Conservation (phyloP, 2,329 filamentous ascomycete species). For the Penicillium palitans region DNA sequence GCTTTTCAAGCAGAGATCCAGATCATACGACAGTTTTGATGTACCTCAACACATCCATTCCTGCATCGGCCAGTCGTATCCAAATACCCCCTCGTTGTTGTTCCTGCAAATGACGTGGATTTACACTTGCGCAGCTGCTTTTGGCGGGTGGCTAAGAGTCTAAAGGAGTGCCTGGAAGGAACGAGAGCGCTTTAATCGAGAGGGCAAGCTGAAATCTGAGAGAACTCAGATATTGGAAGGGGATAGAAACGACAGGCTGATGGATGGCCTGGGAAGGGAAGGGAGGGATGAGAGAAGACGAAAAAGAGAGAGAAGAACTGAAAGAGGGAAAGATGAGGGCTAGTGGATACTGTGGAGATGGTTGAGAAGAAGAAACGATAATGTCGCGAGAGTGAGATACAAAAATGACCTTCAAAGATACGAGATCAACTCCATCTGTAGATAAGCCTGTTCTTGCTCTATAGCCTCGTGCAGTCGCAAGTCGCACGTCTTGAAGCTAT, state of each 20-base stretch:
- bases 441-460: slow-evolving; percentile 1
- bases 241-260: slow-evolving; percentile 18
- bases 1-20: slow-evolving; percentile 26
- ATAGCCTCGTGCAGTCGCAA: neutral
- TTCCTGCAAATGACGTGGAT: slow-evolving; percentile 10
- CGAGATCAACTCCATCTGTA: neutral
- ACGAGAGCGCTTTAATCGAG: slow-evolving; percentile 2
- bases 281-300: slow-evolving; percentile 19
- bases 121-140: slow-evolving; percentile 12
- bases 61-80: slow-evolving; percentile 31
- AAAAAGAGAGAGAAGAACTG: slow-evolving; percentile 24
- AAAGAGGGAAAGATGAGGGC: slow-evolving; percentile 31
- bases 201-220: slow-evolving; percentile 12
- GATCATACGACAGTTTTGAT: slow-evolving; percentile 31
- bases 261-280: slow-evolving; percentile 17
- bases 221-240: slow-evolving; percentile 7
- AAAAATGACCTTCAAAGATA: neutral
- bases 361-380: slow-evolving; percentile 16
- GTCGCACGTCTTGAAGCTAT: slow-evolving; percentile 12
- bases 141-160: neutral
- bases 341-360: slow-evolving; percentile 36
- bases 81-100: slow-evolving; percentile 19
- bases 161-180: slow-evolving; percentile 5
- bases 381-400: neutral
- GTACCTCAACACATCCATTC: slow-evolving; percentile 41